Evolutionary conservation across 192 early-diverging fungal genomes (phyloP), one percentile per base, ranked within the genome.

Genomic region (Podochytrium sp.): DNA sequence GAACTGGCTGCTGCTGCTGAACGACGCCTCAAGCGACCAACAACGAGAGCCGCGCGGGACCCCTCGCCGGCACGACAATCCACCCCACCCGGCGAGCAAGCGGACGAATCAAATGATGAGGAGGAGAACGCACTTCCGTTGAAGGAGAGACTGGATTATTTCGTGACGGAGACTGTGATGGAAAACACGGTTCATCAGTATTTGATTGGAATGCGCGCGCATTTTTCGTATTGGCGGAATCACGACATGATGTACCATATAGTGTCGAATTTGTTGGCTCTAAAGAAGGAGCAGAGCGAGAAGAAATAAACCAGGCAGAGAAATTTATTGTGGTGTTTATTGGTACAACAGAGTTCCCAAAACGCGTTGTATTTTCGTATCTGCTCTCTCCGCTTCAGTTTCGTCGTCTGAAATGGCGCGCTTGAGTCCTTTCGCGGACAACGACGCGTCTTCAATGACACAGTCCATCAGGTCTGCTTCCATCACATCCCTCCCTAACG

Each of bases 161-260:
- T 83, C 47, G 78, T 86, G 10, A 76, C 76, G 42, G 77, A 81
- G 43, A 75, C 32, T 10, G 69, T 81, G 30, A 75, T 86, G 35
- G 84, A 81, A 67, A 80, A 67, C 27, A 76, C 80, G 18, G 34
- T 80, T 2, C 83, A 85, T 55, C 76, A 78, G 65, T 85, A 85
- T 59, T 58, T 85, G 34, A 52, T 80, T 41, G 81, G 81, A 12
- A 56, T 86, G 40, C 63, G 60, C 39, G 79, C 84, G 7, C 84
- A 86, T 78, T 86, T 86, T 50, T 76, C 66, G 20, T 86, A 86
- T 62, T 86, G 84, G 84, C 35, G n/a, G 23, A 72, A 78, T 53
- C 79, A 78, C 61, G 71, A 83, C 37, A 67, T 78, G 30, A 80
- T 83, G 76, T 78, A 75, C 40, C 76, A 81, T 41, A 78, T 81